Evolutionary conservation across 768 basidiomycete genomes (phyloP).

Genomic region (Mycena rebaudengoi): DNA sequence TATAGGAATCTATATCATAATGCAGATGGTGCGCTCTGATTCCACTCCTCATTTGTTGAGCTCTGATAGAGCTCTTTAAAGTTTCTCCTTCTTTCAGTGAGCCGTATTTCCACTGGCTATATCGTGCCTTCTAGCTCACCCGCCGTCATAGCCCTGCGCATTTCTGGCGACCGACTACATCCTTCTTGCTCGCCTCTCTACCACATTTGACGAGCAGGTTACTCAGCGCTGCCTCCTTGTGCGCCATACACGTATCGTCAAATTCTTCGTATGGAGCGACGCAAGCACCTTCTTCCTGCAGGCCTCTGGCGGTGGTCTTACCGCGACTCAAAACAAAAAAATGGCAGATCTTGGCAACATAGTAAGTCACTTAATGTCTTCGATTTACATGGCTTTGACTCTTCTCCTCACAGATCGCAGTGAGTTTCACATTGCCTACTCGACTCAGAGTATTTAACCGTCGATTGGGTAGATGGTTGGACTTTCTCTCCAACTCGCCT

Average conservation of each 20-base stretch:
- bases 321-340: slow-evolving; percentile 36
- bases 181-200: slow-evolving; percentile 57
- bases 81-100: background rate
- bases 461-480: too few relatives aligned
- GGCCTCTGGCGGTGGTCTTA: slow-evolving; percentile 46
- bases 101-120: background rate
- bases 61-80: background rate
- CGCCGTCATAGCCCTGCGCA: slow-evolving; percentile 51
- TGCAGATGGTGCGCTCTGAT: too few relatives aligned
- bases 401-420: too few relatives aligned
- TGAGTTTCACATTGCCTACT: too few relatives aligned
- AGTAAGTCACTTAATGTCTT: background rate
- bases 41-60: background rate
- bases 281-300: slow-evolving; percentile 62
- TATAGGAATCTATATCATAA: too few relatives aligned
- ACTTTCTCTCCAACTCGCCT: slow-evolving; percentile 50
- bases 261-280: slow-evolving; percentile 58
- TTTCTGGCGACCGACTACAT: slow-evolving; percentile 64
- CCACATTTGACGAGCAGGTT: slow-evolving; percentile 38
- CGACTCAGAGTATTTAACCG: too few relatives aligned
- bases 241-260: slow-evolving; percentile 46
- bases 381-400: slow-evolving; percentile 46
- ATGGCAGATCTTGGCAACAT: background rate
- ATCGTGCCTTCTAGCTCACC: background rate
- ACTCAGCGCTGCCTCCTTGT: slow-evolving; percentile 50